Conservation (phyloP, 2,329 filamentous ascomycete genomes). For the Verticillium longisporum region DNA sequence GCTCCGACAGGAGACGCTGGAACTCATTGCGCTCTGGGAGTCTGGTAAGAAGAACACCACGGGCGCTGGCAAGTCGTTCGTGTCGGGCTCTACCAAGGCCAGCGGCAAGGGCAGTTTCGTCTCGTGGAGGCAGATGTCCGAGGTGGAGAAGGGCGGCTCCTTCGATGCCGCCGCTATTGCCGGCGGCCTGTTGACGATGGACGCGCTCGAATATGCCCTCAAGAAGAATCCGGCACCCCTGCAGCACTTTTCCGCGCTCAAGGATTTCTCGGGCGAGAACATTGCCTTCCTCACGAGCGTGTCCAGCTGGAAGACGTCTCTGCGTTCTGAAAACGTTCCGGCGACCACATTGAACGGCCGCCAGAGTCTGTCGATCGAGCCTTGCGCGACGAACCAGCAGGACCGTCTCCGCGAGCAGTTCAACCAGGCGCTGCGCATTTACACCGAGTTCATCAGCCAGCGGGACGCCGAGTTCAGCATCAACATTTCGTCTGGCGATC, state of each 20-base stretch:
- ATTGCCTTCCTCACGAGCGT: constrained; percentile 58
- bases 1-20: constrained; percentile 39
- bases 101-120: constrained; percentile 1
- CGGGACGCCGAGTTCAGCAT: constrained; percentile 59
- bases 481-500: constrained; percentile 54
- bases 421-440: constrained; percentile 54
- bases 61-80: constrained; percentile 2
- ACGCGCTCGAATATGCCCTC: constrained; percentile 55
- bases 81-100: constrained; percentile 21
- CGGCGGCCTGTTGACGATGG: constrained; percentile 48
- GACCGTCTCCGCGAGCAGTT: constrained; percentile 43
- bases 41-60: constrained; percentile 23
- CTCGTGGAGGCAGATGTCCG: constrained; percentile 27
- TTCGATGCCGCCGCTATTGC: constrained; percentile 7
- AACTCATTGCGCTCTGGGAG: constrained; percentile 42
- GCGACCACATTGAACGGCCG: neutral
- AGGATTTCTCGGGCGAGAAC: constrained; percentile 66
- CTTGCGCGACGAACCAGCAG: constrained; percentile 9
- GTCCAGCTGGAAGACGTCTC: constrained; percentile 44
- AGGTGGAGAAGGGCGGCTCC: constrained; percentile 26
- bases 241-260: constrained; percentile 56
- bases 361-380: neutral
- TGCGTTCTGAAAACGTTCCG: constrained; percentile 12
- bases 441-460: constrained; percentile 52
- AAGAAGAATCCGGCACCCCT: constrained; percentile 52